These are phyloP conservation scores for Mycena venus DNA, from an alignment of 768 basidiomycete genomes.

Conservation along the genomic window DNA sequence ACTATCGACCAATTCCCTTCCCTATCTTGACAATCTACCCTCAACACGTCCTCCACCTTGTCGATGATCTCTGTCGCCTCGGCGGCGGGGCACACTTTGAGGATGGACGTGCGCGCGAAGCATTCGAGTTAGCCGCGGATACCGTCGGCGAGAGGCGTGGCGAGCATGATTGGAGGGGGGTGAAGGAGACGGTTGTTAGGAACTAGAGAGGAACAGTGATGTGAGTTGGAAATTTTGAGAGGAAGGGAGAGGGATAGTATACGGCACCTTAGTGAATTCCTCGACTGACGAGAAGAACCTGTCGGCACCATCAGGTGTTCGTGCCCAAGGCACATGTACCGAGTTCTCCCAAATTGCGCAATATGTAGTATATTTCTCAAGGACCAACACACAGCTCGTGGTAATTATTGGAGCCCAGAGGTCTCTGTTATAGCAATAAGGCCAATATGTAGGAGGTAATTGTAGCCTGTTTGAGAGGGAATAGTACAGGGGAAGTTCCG, in stretches of 20 bases:
- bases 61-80: constrained; percentile 75
- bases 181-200: constrained; percentile 68
- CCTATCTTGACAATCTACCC: constrained; percentile 69
- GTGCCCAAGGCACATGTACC: constrained; percentile 77
- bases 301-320: no score
- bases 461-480: no score
- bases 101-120: constrained; percentile 73
- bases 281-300: constrained; percentile 86
- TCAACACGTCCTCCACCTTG: constrained; percentile 70
- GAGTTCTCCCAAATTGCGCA: constrained; percentile 63
- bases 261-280: constrained; percentile 73
- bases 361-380: constrained; percentile 66
- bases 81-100: constrained; percentile 65
- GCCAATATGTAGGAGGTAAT: no score
- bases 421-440: no score
- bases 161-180: constrained; percentile 64
- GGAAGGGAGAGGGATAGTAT: no score
- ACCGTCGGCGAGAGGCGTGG: constrained; percentile 62
- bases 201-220: constrained; percentile 60
- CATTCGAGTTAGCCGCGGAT: constrained; percentile 76
- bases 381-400: no score
- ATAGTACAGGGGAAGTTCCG: no score
- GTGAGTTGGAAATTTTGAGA: no score
- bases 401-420: no score
- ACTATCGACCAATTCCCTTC: constrained; percentile 78